A percentile compares a stretch with the other conserved stretches of the same genome.
Conservation (phyloP, 164 flowering plant species). For the Euptelea pleiosperma region DNA sequence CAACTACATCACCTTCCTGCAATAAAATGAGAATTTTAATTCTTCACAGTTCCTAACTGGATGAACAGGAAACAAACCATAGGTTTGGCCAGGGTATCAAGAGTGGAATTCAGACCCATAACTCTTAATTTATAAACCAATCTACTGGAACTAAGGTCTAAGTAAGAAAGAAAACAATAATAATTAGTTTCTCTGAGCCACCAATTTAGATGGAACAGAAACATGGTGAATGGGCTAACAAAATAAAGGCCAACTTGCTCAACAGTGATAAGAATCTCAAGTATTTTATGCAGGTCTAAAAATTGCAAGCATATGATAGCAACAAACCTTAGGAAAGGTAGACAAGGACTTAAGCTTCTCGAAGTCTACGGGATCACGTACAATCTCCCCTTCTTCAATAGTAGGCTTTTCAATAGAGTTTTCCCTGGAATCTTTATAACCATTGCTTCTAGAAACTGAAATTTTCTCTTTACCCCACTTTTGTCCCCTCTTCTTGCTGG, state of each 20-base stretch:
- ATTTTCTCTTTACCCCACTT: constrained; percentile 86
- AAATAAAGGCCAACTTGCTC: neutral
- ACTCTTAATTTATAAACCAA: neutral
- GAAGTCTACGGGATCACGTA: constrained; percentile 39
- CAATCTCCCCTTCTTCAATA: constrained; percentile 25
- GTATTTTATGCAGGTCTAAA: neutral
- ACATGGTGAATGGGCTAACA: neutral
- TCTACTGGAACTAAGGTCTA: neutral
- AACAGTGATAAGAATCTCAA: neutral
- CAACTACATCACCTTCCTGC: constrained; percentile 83
- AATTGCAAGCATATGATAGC: neutral
- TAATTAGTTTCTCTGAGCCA: constrained; percentile 7
- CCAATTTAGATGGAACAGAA: neutral
- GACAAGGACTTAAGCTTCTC: constrained; percentile 54
- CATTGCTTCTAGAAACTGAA: constrained; percentile 27
- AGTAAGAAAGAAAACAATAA: neutral
- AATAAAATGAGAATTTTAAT: constrained; percentile 10
- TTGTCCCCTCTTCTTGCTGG: constrained; percentile 85
- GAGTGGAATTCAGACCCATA: neutral
- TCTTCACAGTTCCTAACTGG: neutral
- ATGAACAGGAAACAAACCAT: constrained; percentile 35
- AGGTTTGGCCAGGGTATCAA: constrained; percentile 21
- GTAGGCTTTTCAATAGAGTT: constrained; percentile 20
- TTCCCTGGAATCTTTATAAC: constrained; percentile 19
- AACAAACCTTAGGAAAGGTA: constrained; percentile 62